Evolutionary conservation across 495 filamentous ascomycete genomes (phyloP).

Genomic region (Hypoxylon crocopeplum): DNA sequence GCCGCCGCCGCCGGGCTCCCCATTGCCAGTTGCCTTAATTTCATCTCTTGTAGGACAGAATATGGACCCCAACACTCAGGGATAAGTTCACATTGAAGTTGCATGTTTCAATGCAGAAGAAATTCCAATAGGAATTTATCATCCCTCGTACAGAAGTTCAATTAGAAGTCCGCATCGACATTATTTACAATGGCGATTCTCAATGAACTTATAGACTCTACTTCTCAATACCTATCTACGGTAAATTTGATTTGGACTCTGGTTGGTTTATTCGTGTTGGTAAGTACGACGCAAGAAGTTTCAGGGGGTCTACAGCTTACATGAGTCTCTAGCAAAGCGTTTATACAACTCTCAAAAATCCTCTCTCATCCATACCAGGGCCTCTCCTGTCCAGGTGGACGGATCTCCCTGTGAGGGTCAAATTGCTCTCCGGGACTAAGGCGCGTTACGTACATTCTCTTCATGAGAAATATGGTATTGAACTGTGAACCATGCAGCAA

Average conservation of each 20-base stretch:
- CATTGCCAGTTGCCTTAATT: not conserved
- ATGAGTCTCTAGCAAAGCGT: not conserved
- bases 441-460: slow-evolving; percentile 21
- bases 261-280: not conserved
- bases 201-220: not conserved
- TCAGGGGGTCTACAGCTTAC: not conserved
- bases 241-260: not conserved
- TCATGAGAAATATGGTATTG: slow-evolving; percentile 44
- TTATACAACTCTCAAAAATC: not conserved
- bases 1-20: not conserved
- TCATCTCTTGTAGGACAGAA: not conserved
- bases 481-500: not conserved
- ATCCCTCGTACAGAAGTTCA: too few relatives aligned
- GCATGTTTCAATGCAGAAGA: too few relatives aligned
- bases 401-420: not conserved
- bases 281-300: not conserved
- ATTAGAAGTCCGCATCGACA: not conserved
- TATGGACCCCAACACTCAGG: not conserved
- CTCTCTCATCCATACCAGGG: slow-evolving; percentile 1
- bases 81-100: too few relatives aligned
- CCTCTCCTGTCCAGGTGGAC: slow-evolving; percentile 5
- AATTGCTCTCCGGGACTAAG: slow-evolving; percentile 1
- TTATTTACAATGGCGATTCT: not conserved
- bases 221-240: not conserved
- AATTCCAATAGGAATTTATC: too few relatives aligned